Conservation (phyloP, 192 early-diverging fungal species). For the Gaertneriomyces semiglobifer region DNA sequence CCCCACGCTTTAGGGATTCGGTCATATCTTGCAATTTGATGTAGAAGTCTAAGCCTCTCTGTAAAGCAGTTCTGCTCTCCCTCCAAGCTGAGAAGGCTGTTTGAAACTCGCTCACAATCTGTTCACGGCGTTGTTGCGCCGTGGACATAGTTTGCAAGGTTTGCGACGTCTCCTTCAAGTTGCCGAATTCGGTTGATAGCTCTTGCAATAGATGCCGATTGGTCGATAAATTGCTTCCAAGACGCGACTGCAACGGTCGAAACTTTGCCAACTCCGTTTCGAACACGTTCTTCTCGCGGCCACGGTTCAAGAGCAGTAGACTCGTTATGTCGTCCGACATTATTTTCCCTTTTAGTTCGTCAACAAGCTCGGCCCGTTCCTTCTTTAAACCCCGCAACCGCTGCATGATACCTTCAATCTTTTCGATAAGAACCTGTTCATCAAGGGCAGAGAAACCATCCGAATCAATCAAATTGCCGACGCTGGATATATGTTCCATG, state of each 20-base stretch:
- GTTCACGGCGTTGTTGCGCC: conserved; percentile 70
- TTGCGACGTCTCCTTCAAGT: conserved; percentile 37
- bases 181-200: conserved; percentile 70
- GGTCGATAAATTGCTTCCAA: conserved; percentile 67
- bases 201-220: conserved; percentile 74
- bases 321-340: conserved; percentile 84
- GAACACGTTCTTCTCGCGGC: conserved; percentile 84
- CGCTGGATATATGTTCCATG: background rate
- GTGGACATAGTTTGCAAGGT: conserved; percentile 43
- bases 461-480: conserved; percentile 58
- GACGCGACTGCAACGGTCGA: conserved; percentile 69
- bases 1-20: conserved; percentile 50
- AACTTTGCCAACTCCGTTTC: conserved; percentile 89
- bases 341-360: conserved; percentile 76
- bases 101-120: conserved; percentile 63
- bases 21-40: conserved; percentile 57
- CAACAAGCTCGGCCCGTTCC: conserved; percentile 63
- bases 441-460: conserved; percentile 43
- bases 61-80: conserved; percentile 67
- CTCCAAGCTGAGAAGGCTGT: conserved; percentile 61
- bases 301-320: conserved; percentile 74
- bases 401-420: conserved; percentile 61
- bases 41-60: conserved; percentile 70
- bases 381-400: conserved; percentile 66
- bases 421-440: conserved; percentile 58